Evolutionary conservation across 2,329 filamentous ascomycete species (phyloP), one percentile per base, ranked within the genome.

Genomic region (Bipolaris cookei): DNA sequence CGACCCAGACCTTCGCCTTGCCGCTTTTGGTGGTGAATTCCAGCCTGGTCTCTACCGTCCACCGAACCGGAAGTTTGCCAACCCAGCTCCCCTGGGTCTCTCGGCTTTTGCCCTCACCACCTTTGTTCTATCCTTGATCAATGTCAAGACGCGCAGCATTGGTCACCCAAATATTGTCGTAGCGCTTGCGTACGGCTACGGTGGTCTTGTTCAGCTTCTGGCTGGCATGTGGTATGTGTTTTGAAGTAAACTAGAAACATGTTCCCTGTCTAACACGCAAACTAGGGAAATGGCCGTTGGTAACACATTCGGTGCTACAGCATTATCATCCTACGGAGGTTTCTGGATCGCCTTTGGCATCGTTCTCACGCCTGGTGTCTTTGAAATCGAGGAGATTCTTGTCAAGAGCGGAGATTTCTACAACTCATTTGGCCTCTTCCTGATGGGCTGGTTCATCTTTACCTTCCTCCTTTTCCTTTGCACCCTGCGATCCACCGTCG

Each of bases 61-160:
- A 18, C 74, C 74, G 20, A 69, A 65, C 47, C 76, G 76, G 73
- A 83, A 82, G 59, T 79, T 85, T 67, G 85, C 80, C 70, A 87
- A 87, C 71, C 85, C 85, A 44, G 84, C 84, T 56, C 85, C 85
- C 8, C 79, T 87, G 20, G 85, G 85, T 54, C 80, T 87, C 44
- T 82, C 84, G 48, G 85, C 84, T 76, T 89, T 89, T 75, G 85
- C 86, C n/a, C 70, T 87, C 62, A 88, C 87, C 8, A 88, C 86
- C 8, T 88, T 89, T 68, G 80, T 86, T 13, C 79, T 89, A 51
- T 81, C 79, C 4, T 66, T 79, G 46, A 81, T 82, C 74, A 82
- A 83, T 64, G 64, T 82, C 62, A 76, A 77, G 32, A 81, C 80
- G 3, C 70, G 67, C 8, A 71, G 72, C 55, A 76, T 82, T 59